Evolutionary conservation across 2,329 filamentous ascomycete species (phyloP).

Genomic region (Coniochaeta hoffmannii): DNA sequence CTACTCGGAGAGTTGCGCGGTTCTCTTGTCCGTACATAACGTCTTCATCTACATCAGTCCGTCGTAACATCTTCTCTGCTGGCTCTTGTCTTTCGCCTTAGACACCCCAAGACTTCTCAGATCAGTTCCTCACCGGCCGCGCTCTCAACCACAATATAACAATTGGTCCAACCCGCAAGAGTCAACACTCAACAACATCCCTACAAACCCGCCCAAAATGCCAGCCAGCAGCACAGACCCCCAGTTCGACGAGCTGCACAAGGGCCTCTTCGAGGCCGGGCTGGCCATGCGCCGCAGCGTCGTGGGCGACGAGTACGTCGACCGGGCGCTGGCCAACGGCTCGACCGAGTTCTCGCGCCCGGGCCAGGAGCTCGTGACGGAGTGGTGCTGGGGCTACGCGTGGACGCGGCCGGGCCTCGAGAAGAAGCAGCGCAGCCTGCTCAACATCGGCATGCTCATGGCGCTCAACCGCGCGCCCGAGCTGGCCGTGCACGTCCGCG

Average conservation of each 20-base stretch:
- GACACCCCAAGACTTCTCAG: too few species aligned
- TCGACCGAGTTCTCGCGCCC: slow-evolving; percentile 51
- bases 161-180: not conserved
- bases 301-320: slow-evolving; percentile 54
- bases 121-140: too few species aligned
- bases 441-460: slow-evolving; percentile 56
- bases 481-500: slow-evolving; percentile 53
- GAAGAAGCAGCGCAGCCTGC: slow-evolving; percentile 50
- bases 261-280: slow-evolving; percentile 52
- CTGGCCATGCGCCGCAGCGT: slow-evolving; percentile 53
- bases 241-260: slow-evolving; percentile 30
- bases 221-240: slow-evolving; percentile 12
- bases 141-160: not conserved
- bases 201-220: slow-evolving; percentile 6
- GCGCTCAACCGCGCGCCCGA: slow-evolving; percentile 53
- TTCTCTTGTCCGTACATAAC: too few species aligned
- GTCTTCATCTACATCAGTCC: too few species aligned
- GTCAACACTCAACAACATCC: not conserved
- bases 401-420: slow-evolving; percentile 58
- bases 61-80: too few species aligned
- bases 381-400: slow-evolving; percentile 56
- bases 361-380: slow-evolving; percentile 56
- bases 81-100: too few species aligned
- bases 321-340: slow-evolving; percentile 46
- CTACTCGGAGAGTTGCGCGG: too few species aligned